Evolutionary conservation across 2,329 filamentous ascomycete species (phyloP).

Genomic region (Penicillium rolfsii): DNA sequence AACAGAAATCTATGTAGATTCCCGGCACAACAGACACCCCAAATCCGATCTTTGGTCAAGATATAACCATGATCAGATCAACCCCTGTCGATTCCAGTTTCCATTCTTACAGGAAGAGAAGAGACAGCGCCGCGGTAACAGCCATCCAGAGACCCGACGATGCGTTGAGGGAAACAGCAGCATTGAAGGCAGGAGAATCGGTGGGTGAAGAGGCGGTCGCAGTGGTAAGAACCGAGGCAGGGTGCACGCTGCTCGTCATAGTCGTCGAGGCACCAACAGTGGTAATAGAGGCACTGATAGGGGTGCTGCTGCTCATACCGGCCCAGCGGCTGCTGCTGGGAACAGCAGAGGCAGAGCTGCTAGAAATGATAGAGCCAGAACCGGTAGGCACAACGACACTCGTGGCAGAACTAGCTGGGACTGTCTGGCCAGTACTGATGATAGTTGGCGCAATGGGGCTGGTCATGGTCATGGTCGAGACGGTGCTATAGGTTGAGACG

Average conservation of each 20-base stretch:
- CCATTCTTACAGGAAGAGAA: constrained; percentile 1
- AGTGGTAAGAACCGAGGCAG: not conserved
- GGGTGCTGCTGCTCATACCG: not conserved
- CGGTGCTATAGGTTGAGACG: constrained; percentile 4
- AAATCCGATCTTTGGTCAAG: not conserved
- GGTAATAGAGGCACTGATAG: not conserved
- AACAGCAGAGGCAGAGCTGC: not conserved
- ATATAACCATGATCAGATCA: not conserved
- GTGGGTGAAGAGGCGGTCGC: not conserved
- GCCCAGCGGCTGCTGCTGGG: not conserved
- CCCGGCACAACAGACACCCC: not conserved
- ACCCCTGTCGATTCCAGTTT: not conserved
- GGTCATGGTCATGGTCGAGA: constrained; percentile 3
- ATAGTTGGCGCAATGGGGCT: not conserved
- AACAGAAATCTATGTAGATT: not conserved
- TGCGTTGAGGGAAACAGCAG: not conserved
- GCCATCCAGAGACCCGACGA: not conserved
- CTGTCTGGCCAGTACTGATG: too few species aligned
- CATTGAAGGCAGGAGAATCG: constrained; percentile 4
- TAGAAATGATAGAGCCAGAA: not conserved
- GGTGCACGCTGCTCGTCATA: constrained; percentile 3
- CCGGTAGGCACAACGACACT: not conserved
- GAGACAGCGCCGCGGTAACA: not conserved
- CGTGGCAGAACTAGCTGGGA: not conserved
- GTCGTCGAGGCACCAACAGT: not conserved